Evolutionary conservation across 2,329 filamentous ascomycete genomes (phyloP).

Genomic region (Sclerotinia minor): DNA sequence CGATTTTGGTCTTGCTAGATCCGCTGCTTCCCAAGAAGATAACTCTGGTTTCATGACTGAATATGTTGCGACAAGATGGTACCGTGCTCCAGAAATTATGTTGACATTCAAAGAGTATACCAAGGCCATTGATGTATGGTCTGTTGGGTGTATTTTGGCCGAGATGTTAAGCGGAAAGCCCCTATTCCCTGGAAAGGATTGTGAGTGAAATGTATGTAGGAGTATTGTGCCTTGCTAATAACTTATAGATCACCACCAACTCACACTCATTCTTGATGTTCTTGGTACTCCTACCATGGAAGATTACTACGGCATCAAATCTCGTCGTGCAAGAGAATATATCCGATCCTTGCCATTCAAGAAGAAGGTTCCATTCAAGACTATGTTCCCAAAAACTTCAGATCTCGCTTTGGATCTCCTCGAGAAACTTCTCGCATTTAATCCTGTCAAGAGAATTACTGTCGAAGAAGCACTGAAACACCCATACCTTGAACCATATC

Average conservation of each 20-base stretch:
- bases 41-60: conserved; percentile 99
- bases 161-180: conserved; percentile 99
- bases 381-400: conserved; percentile 98
- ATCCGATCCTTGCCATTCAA: conserved; percentile 98
- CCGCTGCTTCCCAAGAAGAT: conserved; percentile 94
- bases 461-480: conserved; percentile 97
- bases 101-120: conserved; percentile 99
- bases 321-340: conserved; percentile 92
- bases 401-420: conserved; percentile 90
- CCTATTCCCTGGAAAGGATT: conserved; percentile 97
- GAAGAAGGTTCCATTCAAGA: conserved; percentile 98
- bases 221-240: conserved; percentile 10
- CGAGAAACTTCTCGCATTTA: conserved; percentile 95
- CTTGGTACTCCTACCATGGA: conserved; percentile 99
- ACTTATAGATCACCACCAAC: conserved; percentile 83
- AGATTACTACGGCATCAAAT: conserved; percentile 99
- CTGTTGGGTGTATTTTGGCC: conserved; percentile 94
- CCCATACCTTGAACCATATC: conserved; percentile 97
- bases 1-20: conserved; percentile 94
- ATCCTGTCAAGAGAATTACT: conserved; percentile 96
- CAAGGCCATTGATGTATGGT: conserved; percentile 99
- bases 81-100: conserved; percentile 99
- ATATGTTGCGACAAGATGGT: conserved; percentile 99
- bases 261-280: conserved; percentile 95
- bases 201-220: conserved; percentile 54